Evolutionary conservation across 192 early-diverging fungal species (phyloP), one percentile per base, ranked within the genome.

Genomic region (Coemansia sp.): DNA sequence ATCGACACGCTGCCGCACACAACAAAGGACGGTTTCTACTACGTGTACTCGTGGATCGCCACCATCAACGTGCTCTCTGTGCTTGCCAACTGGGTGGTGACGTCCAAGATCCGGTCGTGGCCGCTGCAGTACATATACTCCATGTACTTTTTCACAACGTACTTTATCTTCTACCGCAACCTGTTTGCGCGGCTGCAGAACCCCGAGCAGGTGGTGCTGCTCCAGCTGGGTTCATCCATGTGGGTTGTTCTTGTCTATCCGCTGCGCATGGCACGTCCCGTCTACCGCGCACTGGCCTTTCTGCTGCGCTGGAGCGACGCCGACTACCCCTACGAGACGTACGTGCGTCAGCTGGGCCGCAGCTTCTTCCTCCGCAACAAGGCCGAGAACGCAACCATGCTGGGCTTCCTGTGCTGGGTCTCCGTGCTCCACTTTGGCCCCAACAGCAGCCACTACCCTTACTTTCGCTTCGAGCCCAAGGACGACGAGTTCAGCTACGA

Each of bases 141-240:
- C 62, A 77, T 91, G 58, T 92, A 92, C 64, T 92, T 90, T 59
- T 91, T 89, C 70, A 90, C 91, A 85, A 89, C 90, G 21, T 92
- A 92, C 68, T 92, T 91, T 65, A 90, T 92, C 61, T 92, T 92
- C 68, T 91, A 92, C 74, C 85, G 91, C 54, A 92, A 90, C 61
- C 66, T 92, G 58, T 92, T 92, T 75, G 90, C 88, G 18, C 85
- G 90, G 1, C 74, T 92, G 43, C 87, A 90, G 62, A 87, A 87
- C 4, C 83, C 83, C 15, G 86, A 89, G 47, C 89, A 91, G 60
- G 89, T 89, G 45, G 68, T 89, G 19, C 65, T 85, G 18, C 78
- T 92, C 53, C 91, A 92, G 69, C 65, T 89, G 43, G 90, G 82
- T 7, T 88, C 87, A 16, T 90, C 88, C 3, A 83, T 92, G 45